phyloP scores from a whole-genome alignment of 1,284 basidiomycete species.

The Porodaedalea pini region DNA sequence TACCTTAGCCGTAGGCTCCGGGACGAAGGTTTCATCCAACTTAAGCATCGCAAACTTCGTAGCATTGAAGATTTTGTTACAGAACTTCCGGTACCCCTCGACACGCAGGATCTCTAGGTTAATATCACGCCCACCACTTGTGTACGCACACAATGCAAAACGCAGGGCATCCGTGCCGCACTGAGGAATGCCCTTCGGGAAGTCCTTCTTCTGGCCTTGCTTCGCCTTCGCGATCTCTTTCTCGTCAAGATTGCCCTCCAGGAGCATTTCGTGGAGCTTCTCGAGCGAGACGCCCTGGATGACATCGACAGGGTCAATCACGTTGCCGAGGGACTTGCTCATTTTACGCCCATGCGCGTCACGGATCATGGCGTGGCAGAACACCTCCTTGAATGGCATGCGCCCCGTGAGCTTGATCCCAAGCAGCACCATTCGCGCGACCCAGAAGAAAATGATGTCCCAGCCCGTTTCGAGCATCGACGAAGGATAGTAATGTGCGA shows the following conservation, averaged over 20 bases:
- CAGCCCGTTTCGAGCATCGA: conserved; percentile 95
- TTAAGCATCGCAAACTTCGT: conserved; percentile 98
- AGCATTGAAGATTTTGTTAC: conserved; percentile 99
- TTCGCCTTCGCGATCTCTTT: conserved; percentile 92
- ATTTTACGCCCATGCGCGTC: conserved; percentile 99
- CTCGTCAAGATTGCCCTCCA: conserved; percentile 91
- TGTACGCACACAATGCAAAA: conserved; percentile 95
- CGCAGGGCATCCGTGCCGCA: conserved; percentile 97
- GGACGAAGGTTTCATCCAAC: conserved; percentile 80
- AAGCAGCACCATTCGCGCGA: conserved; percentile 96
- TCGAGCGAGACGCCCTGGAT: conserved; percentile 87
- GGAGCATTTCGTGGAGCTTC: conserved; percentile 83
- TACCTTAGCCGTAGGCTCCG: conserved; percentile 68
- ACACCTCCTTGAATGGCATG: conserved; percentile 97
- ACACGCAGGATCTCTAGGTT: conserved; percentile 95
- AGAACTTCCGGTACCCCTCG: conserved; percentile 99
- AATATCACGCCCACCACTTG: conserved; percentile 88
- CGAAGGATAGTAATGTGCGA: conserved; percentile 84
- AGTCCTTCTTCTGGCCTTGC: conserved; percentile 97
- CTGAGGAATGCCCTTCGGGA: conserved; percentile 98
- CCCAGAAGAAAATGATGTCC: conserved; percentile 99
- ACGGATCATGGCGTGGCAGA: conserved; percentile 98
- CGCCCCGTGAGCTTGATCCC: conserved; percentile 86
- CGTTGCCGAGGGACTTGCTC: conserved; percentile 98
- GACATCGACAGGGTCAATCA: conserved; percentile 96